Conservation (phyloP, 257 asterid species). For the Nicotiana tabacum region DNA sequence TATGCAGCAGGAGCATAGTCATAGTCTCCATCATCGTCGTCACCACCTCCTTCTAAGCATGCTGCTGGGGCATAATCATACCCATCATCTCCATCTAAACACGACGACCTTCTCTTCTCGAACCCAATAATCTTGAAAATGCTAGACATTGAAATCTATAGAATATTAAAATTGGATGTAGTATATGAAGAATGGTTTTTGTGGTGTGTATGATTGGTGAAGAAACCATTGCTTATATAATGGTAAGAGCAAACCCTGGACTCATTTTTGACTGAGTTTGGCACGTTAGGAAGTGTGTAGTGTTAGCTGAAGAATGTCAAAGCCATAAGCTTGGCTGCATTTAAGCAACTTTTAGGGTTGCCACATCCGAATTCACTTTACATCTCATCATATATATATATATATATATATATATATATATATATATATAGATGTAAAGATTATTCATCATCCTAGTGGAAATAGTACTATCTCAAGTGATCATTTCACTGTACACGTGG, state of each 20-base stretch:
- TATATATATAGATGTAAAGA: too few species aligned
- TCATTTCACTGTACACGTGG: too few species aligned
- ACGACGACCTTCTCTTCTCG: neutral
- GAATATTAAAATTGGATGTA: neutral
- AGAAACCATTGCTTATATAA: neutral
- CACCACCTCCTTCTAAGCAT: neutral
- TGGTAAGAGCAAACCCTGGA: neutral
- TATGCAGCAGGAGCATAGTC: constrained; percentile 5
- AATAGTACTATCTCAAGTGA: too few species aligned
- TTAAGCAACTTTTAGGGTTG: neutral
- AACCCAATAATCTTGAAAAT: neutral
- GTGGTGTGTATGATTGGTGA: neutral
- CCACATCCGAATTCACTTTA: neutral
- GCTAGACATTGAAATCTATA: neutral
- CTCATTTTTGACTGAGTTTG: neutral
- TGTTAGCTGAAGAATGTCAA: neutral
- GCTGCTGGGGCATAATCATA: neutral
- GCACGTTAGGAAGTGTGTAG: neutral
- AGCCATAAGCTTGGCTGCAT: neutral
- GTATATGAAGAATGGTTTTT: too few species aligned
- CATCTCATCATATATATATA: neutral
- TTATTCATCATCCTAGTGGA: too few species aligned
- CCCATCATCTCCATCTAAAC: neutral
- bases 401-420: too few species aligned
- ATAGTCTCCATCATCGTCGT: neutral